Evolutionary conservation across 768 basidiomycete species (phyloP).

Genomic region (Asterophora parasitica): DNA sequence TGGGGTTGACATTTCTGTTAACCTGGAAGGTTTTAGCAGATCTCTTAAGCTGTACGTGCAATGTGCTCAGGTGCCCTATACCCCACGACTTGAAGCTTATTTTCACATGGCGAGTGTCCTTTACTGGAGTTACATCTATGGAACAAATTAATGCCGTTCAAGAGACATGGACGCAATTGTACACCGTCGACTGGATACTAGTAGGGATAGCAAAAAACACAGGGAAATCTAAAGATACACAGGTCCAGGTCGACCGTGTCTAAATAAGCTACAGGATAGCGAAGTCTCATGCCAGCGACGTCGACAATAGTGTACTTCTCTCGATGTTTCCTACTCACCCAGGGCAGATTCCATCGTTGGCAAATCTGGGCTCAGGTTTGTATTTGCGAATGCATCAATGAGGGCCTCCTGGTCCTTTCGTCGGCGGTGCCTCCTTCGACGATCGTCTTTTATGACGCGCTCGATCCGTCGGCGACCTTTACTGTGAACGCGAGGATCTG

Average conservation of each 20-base stretch:
- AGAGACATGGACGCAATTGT: not conserved
- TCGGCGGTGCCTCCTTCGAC: slow-evolving; percentile 72
- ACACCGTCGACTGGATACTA: slow-evolving; percentile 6
- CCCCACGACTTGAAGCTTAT: too few species aligned
- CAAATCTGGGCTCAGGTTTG: slow-evolving; percentile 35
- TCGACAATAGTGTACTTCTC: not conserved
- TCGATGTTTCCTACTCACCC: slow-evolving; percentile 15
- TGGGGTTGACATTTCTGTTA: slow-evolving; percentile 2
- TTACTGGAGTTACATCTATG: too few species aligned
- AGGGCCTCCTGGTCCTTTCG: slow-evolving; percentile 83
- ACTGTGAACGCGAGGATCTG: slow-evolving; percentile 61
- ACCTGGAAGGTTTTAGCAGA: slow-evolving; percentile 8
- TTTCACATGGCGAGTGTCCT: too few species aligned
- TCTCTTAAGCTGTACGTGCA: slow-evolving; percentile 3
- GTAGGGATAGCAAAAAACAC: slow-evolving; percentile 6
- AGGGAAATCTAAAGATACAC: slow-evolving; percentile 11
- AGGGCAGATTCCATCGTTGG: slow-evolving; percentile 20
- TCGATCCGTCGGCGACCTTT: slow-evolving; percentile 70
- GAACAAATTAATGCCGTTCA: not conserved
- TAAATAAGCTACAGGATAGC: slow-evolving; percentile 14
- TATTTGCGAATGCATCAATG: slow-evolving; percentile 71
- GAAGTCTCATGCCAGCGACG: slow-evolving; percentile 4
- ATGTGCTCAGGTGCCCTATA: too few species aligned
- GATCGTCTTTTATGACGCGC: slow-evolving; percentile 80
- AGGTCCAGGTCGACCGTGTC: slow-evolving; percentile 10